A percentile compares a stretch with the other conserved stretches of the same genome.
These are phyloP conservation scores for Cercospora brassicicola DNA, from an alignment of 2,329 filamentous ascomycete genomes.

Conservation along the genomic window DNA sequence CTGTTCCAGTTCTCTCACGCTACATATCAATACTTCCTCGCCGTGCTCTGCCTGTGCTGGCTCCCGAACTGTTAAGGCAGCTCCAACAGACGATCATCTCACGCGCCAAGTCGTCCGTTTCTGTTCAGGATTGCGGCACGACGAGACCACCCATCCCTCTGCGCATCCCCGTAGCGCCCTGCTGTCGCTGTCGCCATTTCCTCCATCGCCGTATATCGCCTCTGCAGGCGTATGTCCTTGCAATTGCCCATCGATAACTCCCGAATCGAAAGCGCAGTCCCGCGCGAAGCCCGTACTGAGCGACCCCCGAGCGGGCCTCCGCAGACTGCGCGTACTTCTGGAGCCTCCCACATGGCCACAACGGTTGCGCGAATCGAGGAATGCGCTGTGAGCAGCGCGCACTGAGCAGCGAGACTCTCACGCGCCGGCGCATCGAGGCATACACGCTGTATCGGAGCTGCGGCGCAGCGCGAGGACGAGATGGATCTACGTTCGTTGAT, in stretches of 20 bases:
- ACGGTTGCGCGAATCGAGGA: conserved; percentile 2
- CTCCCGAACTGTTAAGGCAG: not conserved
- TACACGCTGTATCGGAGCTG: conserved; percentile 1
- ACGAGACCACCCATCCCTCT: not conserved
- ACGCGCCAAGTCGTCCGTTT: conserved; percentile 11
- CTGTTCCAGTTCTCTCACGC: not conserved
- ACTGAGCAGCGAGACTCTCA: not conserved
- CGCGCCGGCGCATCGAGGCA: not conserved
- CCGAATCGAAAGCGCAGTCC: not conserved
- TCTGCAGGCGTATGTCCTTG: not conserved
- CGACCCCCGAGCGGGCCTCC: conserved; percentile 1
- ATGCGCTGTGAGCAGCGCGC: conserved; percentile 5
- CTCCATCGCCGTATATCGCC: not conserved
- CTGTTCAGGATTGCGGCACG: conserved; percentile 2
- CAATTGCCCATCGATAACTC: not conserved
- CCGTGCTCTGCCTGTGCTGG: not conserved
- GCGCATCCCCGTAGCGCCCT: conserved; percentile 1
- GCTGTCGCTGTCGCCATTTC: not conserved
- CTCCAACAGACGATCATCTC: not conserved
- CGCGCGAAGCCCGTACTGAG: conserved; percentile 11
- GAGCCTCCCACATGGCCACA: conserved; percentile 18
- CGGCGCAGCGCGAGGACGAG: conserved; percentile 10
- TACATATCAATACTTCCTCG: not conserved
- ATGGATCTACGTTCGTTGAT: conserved; percentile 40
- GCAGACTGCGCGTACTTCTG: not conserved